Percentiles rank a stretch among this genome's conserved stretches.
Conservation (phyloP, 805 yeast genomes). For the Hermanozyma aechmeae region DNA sequence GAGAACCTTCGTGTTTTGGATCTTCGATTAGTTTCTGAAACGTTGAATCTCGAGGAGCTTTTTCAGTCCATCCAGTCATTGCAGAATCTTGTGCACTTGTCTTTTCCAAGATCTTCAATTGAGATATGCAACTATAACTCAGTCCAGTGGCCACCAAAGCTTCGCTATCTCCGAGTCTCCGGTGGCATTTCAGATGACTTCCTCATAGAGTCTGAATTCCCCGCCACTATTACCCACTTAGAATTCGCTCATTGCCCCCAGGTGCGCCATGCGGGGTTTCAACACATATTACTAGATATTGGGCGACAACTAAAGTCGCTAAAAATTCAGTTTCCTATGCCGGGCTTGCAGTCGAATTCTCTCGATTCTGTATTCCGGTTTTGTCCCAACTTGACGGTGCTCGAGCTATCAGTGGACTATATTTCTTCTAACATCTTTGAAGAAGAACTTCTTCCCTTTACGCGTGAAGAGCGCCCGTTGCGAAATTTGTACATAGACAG, state of each 20-base stretch:
- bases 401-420: conserved; percentile 77
- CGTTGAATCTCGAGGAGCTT: conserved; percentile 72
- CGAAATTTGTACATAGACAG: conserved; percentile 63
- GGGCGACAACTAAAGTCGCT: conserved; percentile 60
- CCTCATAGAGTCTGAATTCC: conserved; percentile 60
- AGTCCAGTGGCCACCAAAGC: conserved; percentile 68
- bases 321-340: conserved; percentile 82
- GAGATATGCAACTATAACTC: conserved; percentile 49
- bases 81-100: conserved; percentile 56
- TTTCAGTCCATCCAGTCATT: conserved; percentile 64
- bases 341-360: conserved; percentile 57
- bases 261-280: conserved; percentile 56
- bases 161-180: conserved; percentile 64
- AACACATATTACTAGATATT: conserved; percentile 47
- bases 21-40: conserved; percentile 80
- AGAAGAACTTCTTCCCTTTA: conserved; percentile 18
- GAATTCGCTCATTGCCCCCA: conserved; percentile 86
- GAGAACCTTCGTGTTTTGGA: conserved; percentile 56
- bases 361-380: conserved; percentile 63
- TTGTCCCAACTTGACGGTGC: conserved; percentile 61
- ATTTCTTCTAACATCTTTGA: conserved; percentile 36
- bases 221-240: conserved; percentile 56
- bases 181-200: conserved; percentile 89
- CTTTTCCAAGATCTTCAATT: conserved; percentile 85
- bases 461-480: conserved; percentile 36